Evolutionary conservation across 345 rosid genomes (phyloP).

Genomic region (Balakata baccata): DNA sequence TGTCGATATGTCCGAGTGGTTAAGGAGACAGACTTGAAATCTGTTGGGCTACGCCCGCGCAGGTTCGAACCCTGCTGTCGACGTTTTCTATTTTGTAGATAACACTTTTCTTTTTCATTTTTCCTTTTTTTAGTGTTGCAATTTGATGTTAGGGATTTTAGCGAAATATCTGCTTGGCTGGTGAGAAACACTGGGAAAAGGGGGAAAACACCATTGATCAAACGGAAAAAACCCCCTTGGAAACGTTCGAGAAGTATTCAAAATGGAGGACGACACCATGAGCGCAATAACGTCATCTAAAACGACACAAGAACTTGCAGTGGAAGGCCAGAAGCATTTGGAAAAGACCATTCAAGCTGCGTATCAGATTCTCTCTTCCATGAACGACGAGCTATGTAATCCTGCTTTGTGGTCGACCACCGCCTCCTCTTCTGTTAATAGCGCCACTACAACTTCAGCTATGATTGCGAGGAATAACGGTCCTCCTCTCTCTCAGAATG

Average conservation of each 20-base stretch:
- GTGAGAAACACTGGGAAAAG: neutral
- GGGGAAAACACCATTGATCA: neutral
- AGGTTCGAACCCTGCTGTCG: slow-evolving; percentile 99
- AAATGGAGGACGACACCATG: slow-evolving; percentile 23
- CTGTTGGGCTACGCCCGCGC: slow-evolving; percentile 99
- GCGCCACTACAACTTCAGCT: slow-evolving; percentile 16
- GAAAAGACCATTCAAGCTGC: slow-evolving; percentile 89
- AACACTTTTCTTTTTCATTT: neutral
- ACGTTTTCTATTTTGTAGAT: slow-evolving; percentile 18
- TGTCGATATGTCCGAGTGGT: slow-evolving; percentile 92
- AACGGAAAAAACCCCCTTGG: neutral
- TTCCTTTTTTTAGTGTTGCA: neutral
- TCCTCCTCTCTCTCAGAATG: slow-evolving; percentile 31
- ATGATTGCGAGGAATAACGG: slow-evolving; percentile 22
- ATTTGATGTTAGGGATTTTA: neutral
- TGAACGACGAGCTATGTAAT: slow-evolving; percentile 96
- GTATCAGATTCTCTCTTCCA: slow-evolving; percentile 72
- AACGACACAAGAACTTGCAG: slow-evolving; percentile 80
- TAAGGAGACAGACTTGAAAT: slow-evolving; percentile 99
- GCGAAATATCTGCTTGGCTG: neutral
- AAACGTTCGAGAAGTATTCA: neutral
- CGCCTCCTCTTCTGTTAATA: slow-evolving; percentile 24
- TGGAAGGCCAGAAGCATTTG: slow-evolving; percentile 80
- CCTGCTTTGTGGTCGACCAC: slow-evolving; percentile 74
- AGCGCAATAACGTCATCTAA: slow-evolving; percentile 17